Evolutionary conservation across 257 asterid species (phyloP).

Genomic region (Coffea canephora): DNA sequence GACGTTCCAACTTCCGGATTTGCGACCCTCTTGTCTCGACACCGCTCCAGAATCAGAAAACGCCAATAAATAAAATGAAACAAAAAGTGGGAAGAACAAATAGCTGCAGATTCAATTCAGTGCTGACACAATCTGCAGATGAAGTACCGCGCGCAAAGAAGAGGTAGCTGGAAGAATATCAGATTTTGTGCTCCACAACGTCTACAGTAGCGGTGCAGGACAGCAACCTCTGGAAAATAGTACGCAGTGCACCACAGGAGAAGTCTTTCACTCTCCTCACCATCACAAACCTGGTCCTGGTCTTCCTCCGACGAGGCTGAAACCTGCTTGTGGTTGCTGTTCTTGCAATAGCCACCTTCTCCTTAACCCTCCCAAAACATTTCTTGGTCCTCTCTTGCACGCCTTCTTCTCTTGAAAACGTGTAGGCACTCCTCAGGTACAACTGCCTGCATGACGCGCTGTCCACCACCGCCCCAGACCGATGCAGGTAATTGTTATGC

Average conservation of each 20-base stretch:
- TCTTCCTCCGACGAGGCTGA: slow-evolving; percentile 12
- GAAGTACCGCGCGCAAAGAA: not conserved
- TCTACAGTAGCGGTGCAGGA: slow-evolving; percentile 51
- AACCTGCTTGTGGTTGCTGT: slow-evolving; percentile 3
- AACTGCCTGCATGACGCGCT: slow-evolving; percentile 60
- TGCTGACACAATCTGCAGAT: not conserved
- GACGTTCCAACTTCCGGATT: not conserved
- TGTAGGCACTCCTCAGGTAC: slow-evolving; percentile 57
- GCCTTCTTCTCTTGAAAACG: slow-evolving; percentile 59
- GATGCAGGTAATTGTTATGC: slow-evolving; percentile 21
- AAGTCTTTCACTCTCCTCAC: slow-evolving; percentile 43
- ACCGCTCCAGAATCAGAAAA: too few relatives aligned
- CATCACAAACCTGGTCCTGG: not conserved
- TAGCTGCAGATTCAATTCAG: too few relatives aligned
- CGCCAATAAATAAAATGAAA: not conserved
- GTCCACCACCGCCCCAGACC: slow-evolving; percentile 42
- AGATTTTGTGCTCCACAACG: slow-evolving; percentile 32
- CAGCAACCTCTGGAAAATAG: slow-evolving; percentile 50
- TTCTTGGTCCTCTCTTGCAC: slow-evolving; percentile 56
- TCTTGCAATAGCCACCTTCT: slow-evolving; percentile 32
- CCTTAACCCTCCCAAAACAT: slow-evolving; percentile 48
- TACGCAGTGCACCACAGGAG: slow-evolving; percentile 40
- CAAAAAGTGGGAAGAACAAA: not conserved
- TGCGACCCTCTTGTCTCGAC: not conserved
- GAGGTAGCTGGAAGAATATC: not conserved